Percentiles rank a stretch among this genome's conserved stretches.
phyloP scores from a whole-genome alignment of 306 rosid species.

The Senna siamea region DNA sequence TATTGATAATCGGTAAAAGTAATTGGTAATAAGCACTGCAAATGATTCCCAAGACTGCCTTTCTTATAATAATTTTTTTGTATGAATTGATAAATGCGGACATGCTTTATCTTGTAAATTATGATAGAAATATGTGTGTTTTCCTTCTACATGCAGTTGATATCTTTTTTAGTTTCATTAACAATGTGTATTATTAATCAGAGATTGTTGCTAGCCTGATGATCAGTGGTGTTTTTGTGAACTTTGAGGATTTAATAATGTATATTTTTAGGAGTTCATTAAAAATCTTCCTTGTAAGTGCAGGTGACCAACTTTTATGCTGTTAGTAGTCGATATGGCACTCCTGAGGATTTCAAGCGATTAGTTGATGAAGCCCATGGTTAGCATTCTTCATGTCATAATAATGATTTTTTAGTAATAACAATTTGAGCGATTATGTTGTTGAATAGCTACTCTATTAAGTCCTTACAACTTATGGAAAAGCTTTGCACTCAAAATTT shows the following conservation, averaged over 20 bases:
- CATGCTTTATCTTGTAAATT: constrained; percentile 28
- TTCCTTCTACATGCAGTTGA: constrained; percentile 4
- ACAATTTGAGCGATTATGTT: constrained; percentile 9
- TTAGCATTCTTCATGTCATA: constrained; percentile 42
- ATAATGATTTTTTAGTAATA: not conserved
- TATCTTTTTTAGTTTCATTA: constrained; percentile 17
- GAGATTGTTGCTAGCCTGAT: constrained; percentile 8
- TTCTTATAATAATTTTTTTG: constrained; percentile 16
- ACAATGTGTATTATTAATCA: too few species aligned
- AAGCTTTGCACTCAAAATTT: constrained; percentile 21
- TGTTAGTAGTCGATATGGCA: constrained; percentile 91
- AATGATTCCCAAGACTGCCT: constrained; percentile 3
- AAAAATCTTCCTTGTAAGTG: constrained; percentile 39
- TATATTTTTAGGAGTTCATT: not conserved
- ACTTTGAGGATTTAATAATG: not conserved
- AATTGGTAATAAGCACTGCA: constrained; percentile 5
- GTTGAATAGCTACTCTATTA: constrained; percentile 24
- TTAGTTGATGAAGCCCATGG: constrained; percentile 99
- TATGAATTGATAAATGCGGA: constrained; percentile 10
- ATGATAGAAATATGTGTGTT: constrained; percentile 3
- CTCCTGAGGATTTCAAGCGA: constrained; percentile 96
- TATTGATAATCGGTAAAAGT: constrained; percentile 7
- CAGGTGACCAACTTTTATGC: constrained; percentile 95
- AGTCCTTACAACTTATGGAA: constrained; percentile 28
- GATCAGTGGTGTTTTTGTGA: not conserved